phyloP scores from a whole-genome alignment of 2,329 filamentous ascomycete species.

The Beauveria asiatica region DNA sequence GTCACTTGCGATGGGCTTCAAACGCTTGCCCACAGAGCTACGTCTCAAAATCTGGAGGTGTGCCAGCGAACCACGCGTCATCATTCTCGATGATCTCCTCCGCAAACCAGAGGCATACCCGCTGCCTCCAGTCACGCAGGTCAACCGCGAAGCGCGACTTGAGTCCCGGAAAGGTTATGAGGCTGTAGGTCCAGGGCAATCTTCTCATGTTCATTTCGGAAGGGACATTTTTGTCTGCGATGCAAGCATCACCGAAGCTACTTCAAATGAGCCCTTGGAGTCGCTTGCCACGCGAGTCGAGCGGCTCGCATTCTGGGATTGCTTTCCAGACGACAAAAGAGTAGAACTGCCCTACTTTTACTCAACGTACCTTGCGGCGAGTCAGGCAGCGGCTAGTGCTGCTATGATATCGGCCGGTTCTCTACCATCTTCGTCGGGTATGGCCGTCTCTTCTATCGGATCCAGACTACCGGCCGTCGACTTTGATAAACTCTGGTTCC shows the following conservation, averaged over 20 bases:
- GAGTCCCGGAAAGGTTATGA: conserved; percentile 29
- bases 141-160: conserved; percentile 27
- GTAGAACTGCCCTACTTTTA: conserved; percentile 26
- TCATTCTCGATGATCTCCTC: conserved; percentile 27
- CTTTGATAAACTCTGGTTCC: conserved; percentile 31
- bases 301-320: conserved; percentile 31
- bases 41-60: conserved; percentile 30
- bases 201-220: conserved; percentile 29
- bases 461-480: conserved; percentile 18
- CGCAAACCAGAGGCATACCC: conserved; percentile 23
- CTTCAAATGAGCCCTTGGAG: conserved; percentile 24
- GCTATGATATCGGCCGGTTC: conserved; percentile 20
- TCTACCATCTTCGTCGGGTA: background rate
- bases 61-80: conserved; percentile 28
- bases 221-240: conserved; percentile 31
- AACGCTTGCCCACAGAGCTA: conserved; percentile 27
- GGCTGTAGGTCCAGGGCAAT: conserved; percentile 19
- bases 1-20: conserved; percentile 16
- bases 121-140: conserved; percentile 27
- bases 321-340: conserved; percentile 29
- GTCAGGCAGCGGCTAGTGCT: conserved; percentile 18
- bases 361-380: conserved; percentile 26
- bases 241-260: conserved; percentile 26
- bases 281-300: conserved; percentile 25
- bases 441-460: background rate